phyloP scores from a whole-genome alignment of 441 rosid genomes.

The Populus trichocarpa region DNA sequence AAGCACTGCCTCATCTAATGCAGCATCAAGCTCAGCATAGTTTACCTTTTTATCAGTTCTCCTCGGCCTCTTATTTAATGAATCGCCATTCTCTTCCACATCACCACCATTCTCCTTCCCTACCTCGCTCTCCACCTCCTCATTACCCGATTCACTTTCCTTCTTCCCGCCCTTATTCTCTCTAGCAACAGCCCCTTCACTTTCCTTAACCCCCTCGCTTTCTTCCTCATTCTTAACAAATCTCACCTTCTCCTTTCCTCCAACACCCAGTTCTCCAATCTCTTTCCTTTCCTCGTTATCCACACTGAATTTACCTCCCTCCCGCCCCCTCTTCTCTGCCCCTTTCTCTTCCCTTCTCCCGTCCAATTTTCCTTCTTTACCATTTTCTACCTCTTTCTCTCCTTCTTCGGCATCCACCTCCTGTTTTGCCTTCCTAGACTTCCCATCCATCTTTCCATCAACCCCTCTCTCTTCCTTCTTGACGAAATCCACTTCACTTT shows the following conservation, averaged over 20 bases:
- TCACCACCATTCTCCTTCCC: neutral
- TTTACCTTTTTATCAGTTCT: conserved; percentile 13
- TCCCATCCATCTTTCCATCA: neutral
- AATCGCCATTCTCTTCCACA: conserved; percentile 7
- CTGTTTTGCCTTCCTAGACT: neutral
- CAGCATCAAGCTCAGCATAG: conserved; percentile 17
- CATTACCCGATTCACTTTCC: neutral
- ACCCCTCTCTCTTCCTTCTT: neutral
- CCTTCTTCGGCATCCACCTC: neutral
- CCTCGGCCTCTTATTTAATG: conserved; percentile 17
- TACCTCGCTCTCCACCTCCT: neutral
- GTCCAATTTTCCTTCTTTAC: neutral
- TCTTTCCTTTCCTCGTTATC: neutral
- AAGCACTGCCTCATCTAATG: neutral
- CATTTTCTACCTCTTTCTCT: neutral
- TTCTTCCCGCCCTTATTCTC: neutral
- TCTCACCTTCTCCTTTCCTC: neutral
- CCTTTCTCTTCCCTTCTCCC: neutral
- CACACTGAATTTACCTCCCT: neutral
- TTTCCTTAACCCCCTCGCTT: neutral
- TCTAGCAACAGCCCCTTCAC: neutral
- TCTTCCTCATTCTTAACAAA: neutral
- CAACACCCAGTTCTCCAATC: neutral
- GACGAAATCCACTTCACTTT: neutral
- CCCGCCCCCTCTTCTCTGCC: neutral